phyloP scores from a whole-genome alignment of 305 asterid species.

The Fraxinus latifolia region DNA sequence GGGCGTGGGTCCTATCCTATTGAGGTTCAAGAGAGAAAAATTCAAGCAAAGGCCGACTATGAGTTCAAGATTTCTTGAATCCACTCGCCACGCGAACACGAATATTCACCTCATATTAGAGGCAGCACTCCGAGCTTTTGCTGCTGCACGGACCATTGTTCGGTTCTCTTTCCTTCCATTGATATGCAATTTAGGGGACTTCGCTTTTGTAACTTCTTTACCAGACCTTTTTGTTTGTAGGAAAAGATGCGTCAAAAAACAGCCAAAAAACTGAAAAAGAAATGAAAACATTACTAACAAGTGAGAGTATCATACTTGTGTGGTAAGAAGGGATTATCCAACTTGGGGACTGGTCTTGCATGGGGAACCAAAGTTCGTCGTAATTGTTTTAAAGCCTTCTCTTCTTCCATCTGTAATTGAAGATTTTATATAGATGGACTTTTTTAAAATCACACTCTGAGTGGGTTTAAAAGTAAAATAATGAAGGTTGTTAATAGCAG shows the following conservation, averaged over 20 bases:
- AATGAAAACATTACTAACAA: background rate
- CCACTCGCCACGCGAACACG: background rate
- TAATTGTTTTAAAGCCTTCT: slow-evolving; percentile 80
- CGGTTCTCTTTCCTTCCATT: slow-evolving; percentile 54
- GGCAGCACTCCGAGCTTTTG: slow-evolving; percentile 43
- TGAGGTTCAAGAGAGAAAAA: background rate
- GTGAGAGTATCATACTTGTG: slow-evolving; percentile 44
- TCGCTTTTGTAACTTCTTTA: slow-evolving; percentile 62
- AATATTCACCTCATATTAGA: slow-evolving; percentile 59
- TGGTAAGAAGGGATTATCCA: slow-evolving; percentile 74
- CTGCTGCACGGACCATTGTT: slow-evolving; percentile 32
- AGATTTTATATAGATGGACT: background rate
- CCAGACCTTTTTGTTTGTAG: slow-evolving; percentile 44
- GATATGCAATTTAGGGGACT: slow-evolving; percentile 68
- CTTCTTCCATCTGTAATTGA: slow-evolving; percentile 73
- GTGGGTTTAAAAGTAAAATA: background rate
- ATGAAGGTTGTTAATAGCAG: background rate
- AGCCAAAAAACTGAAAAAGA: background rate
- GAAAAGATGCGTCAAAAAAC: background rate
- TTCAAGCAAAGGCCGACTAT: background rate
- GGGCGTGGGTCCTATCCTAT: background rate
- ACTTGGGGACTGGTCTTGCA: slow-evolving; percentile 78
- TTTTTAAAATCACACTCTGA: background rate
- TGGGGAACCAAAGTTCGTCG: slow-evolving; percentile 78
- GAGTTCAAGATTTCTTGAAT: slow-evolving; percentile 65